Evolutionary conservation across 257 asterid species (phyloP).

Genomic region (Salvia rosmarinus): DNA sequence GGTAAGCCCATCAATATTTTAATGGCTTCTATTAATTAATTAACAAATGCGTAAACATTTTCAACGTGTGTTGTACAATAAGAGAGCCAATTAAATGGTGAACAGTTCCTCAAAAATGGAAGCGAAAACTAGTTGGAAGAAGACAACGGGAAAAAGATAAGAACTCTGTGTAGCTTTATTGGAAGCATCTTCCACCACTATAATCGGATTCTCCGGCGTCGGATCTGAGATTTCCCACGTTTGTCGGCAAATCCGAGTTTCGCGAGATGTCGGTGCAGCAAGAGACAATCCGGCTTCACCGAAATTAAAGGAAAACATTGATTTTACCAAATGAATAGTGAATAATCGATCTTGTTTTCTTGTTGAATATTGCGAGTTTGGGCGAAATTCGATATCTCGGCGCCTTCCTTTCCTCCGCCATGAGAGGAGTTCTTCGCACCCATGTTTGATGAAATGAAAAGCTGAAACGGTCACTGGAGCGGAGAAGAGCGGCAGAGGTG

Average conservation of each 20-base stretch:
- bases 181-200: constrained; percentile 35
- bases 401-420: too few species aligned
- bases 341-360: background rate
- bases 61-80: background rate
- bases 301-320: constrained; percentile 21
- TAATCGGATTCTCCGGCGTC: constrained; percentile 20
- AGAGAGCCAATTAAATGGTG: background rate
- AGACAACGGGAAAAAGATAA: background rate
- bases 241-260: constrained; percentile 35
- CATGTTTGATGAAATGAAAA: too few species aligned
- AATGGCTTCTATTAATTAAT: background rate
- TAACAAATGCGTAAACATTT: background rate
- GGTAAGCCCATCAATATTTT: too few species aligned
- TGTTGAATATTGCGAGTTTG: too few species aligned
- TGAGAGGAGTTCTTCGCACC: too few species aligned
- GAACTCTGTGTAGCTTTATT: constrained; percentile 45
- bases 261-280: constrained; percentile 35
- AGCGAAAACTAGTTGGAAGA: background rate
- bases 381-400: too few species aligned
- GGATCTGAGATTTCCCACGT: constrained; percentile 34
- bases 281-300: constrained; percentile 51
- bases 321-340: background rate
- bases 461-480: too few species aligned
- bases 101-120: too few species aligned
- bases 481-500: too few species aligned